Percentiles rank a stretch among this genome's conserved stretches.
Conservation (phyloP, 257 asterid genomes). For the Rubia yunnanensis region DNA sequence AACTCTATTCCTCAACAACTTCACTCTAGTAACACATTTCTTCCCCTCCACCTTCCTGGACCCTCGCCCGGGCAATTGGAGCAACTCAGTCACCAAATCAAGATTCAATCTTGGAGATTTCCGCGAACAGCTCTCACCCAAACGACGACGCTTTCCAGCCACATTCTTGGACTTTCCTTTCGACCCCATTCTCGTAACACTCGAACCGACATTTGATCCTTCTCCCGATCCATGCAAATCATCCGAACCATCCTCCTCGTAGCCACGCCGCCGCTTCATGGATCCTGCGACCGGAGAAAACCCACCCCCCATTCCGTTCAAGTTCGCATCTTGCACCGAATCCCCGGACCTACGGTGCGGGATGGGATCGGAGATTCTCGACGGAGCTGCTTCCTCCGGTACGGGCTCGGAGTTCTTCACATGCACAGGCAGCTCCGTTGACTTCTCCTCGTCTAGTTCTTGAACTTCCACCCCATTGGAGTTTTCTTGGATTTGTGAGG, state of each 20-base stretch:
- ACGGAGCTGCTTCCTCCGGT: conserved; percentile 16
- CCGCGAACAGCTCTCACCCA: conserved; percentile 11
- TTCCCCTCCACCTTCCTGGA: conserved; percentile 11
- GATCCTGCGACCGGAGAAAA: not conserved
- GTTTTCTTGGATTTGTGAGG: not conserved
- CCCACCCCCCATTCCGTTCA: conserved; percentile 1
- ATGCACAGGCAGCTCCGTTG: conserved; percentile 41
- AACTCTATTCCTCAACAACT: conserved; percentile 29
- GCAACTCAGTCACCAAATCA: conserved; percentile 3
- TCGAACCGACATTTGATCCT: conserved; percentile 5
- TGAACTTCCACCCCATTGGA: not conserved
- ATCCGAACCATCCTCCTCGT: conserved; percentile 8
- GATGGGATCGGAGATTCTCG: conserved; percentile 15
- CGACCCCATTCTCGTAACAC: not conserved
- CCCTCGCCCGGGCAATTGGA: conserved; percentile 25
- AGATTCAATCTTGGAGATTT: conserved; percentile 24
- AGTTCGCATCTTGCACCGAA: conserved; percentile 10
- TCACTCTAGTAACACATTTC: conserved; percentile 19
- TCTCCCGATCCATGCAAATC: conserved; percentile 14
- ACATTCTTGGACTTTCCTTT: not conserved
- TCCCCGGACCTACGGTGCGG: conserved; percentile 19
- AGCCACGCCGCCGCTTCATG: conserved; percentile 21
- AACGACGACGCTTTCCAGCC: conserved; percentile 13
- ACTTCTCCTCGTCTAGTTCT: conserved; percentile 2
- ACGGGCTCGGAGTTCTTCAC: conserved; percentile 12